Base-by-base conservation (phyloP, 2,329 filamentous ascomycete genomes). In the Mollisiaceae sp. region DNA sequence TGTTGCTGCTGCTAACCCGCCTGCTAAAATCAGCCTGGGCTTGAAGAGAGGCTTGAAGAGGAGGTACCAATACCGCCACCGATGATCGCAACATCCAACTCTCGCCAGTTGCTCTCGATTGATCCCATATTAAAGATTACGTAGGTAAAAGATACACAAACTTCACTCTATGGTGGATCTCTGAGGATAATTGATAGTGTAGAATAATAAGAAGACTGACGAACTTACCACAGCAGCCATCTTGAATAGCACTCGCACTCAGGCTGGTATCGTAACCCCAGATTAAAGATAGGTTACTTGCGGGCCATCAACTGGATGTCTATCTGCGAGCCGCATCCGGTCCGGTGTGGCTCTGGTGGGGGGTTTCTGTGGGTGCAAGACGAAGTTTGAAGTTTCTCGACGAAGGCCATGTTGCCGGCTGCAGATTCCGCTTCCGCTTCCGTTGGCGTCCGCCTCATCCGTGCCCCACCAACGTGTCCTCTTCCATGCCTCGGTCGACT, bases 1-100 rank as follows among this genome's bases (percentile, higher is more conserved):
- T 57, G 84, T 82, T 0, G 82, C 81, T 1, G 78, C 78, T 18
- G 79, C 80, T 57, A 86, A 76, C 45, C 85, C 85, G 27, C 84
- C 85, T 69, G 45, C 24, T 20, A 3, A 15, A 39, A 15, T 57
- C 39, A 57, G 55, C 55, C 43, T 52, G n/a, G 54, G 15, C 3
- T 9, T 12, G 5, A 18, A n/a, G 27, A 8, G 55, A 55, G 6
- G 32, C 1, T 12, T 38, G 22, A 35, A 24, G 12, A 8, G 1
- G 39, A 59, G 62, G 14, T 65, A 67, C 70, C 68, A 61, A 70
- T 69, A 36, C 66, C 70, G 50, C 69, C 69, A 4, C 69, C 70
- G 64, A 71, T 65, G 32, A 72, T 59, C 1, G 69, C 68, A 9
- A 71, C 54, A 36, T 68, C 64, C 55, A 72, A 57, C 57, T 50